phyloP scores from a whole-genome alignment of 306 rosid species.

The Cotoneaster glaucophyllus region DNA sequence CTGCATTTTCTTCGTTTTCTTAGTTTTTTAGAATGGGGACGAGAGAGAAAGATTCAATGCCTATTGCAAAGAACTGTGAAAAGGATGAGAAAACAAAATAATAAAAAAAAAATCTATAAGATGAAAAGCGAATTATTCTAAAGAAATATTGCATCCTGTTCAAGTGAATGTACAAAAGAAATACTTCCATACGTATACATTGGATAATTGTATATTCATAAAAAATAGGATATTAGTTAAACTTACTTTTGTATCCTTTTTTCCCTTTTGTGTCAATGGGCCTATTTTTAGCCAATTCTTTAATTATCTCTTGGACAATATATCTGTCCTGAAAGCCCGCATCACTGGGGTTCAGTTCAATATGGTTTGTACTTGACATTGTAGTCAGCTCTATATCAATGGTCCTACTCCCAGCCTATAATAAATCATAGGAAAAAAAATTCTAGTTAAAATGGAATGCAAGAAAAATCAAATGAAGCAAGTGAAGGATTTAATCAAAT shows the following conservation, averaged over 20 bases:
- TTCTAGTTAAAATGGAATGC: not conserved
- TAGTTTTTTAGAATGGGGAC: not conserved
- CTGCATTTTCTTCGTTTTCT: not conserved
- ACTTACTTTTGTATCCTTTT: slow-evolving; percentile 71
- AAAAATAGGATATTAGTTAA: not conserved
- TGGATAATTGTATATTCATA: not conserved
- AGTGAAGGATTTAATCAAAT: not conserved
- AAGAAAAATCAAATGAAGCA: not conserved
- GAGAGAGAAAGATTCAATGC: not conserved
- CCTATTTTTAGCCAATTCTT: slow-evolving; percentile 86
- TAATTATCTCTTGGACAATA: slow-evolving; percentile 84
- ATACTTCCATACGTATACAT: not conserved
- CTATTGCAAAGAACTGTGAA: not conserved
- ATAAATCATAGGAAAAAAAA: not conserved
- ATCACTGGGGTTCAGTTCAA: slow-evolving; percentile 83
- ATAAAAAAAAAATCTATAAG: no score
- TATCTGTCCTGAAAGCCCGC: slow-evolving; percentile 96
- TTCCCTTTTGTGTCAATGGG: slow-evolving; percentile 84
- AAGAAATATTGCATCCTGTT: no score
- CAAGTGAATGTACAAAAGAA: not conserved
- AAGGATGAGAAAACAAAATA: not conserved
- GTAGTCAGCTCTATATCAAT: slow-evolving; percentile 90
- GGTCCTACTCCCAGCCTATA: slow-evolving; percentile 90
- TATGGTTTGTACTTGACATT: slow-evolving; percentile 73
- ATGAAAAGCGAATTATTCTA: no score